Evolutionary conservation across 768 basidiomycete species (phyloP), one percentile per base, ranked within the genome.

Genomic region (Amanita jacksonii): DNA sequence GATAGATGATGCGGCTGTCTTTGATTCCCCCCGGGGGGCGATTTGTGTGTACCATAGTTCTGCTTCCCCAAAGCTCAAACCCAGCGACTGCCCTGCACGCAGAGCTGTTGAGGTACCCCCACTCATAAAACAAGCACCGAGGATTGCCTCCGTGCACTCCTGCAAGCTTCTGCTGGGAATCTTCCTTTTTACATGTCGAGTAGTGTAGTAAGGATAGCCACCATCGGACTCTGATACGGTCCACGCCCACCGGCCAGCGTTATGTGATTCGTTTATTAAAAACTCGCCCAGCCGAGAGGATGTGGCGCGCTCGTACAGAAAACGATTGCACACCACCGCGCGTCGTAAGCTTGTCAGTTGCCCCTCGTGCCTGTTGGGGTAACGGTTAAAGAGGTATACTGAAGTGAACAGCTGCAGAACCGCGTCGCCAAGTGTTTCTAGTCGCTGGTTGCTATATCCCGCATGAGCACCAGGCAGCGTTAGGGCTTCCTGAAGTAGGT

Each of bases 351-450:
- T 62, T 27, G 79, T 69, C 32, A 94, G 70, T 50, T 90, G 85
- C 0, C 91, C 90, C 67, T 94, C 91, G 52, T 92, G 85, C 18
- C 80, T 69, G 49, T 77, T 69, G 0, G 85, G 84, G 53, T 73
- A 88, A 49, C 72, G 76, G 64, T 84, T 86, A 62, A 82, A 81
- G 4, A 87, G 62, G 54, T 90, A 76, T 2, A 89, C 77, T 16
- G 82, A 83, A 3, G 79, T 78, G 38, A 79, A 75, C 19, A 92
- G 61, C 54, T 90, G 81, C 33, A 90, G 67, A 1, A 90, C 85
- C 0, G 82, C 76, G 54, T 94, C 91, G 7, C 91, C 91, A 5
- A 93, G 66, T 0, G 88, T 91, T 58, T 94, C 91, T 44, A 93
- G 58, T 0, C 86, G 77, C 54, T 94, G 87, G 50, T 92, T 93